Percentiles rank a stretch among this genome's conserved stretches.
Conservation (phyloP, 1,284 basidiomycete genomes). For the Agaricales sp. region DNA sequence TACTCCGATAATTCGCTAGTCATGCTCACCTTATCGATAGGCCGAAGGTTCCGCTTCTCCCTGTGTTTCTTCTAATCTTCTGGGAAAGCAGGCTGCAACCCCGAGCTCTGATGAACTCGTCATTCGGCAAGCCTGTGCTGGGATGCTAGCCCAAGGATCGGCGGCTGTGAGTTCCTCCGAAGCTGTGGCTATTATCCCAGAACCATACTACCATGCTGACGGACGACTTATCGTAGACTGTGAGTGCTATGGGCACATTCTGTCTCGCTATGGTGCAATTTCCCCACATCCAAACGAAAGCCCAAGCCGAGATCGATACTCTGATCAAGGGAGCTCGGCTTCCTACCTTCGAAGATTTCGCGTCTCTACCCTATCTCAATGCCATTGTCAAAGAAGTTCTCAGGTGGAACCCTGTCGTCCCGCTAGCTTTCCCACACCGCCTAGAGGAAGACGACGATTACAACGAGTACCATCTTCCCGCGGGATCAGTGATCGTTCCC, state of each 20-base stretch:
- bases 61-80: neutral
- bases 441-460: neutral
- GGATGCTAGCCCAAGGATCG: neutral
- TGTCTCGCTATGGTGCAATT: neutral
- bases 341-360: neutral
- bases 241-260: neutral
- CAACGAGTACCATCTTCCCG: neutral
- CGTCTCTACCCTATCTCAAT: neutral
- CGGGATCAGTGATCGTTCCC: neutral
- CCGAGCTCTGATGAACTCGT: neutral
- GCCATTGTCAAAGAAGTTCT: neutral
- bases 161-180: neutral
- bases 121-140: neutral
- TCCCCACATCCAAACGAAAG: neutral
- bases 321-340: neutral
- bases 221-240: too few species aligned
- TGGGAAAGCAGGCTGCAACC: neutral
- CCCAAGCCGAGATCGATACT: neutral
- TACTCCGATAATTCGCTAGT: too few species aligned
- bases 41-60: neutral
- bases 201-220: too few species aligned
- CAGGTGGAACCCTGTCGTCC: neutral
- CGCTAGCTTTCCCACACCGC: conserved; percentile 1
- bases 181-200: too few species aligned
- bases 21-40: too few species aligned